Evolutionary conservation across 306 rosid genomes (phyloP), one percentile per base, ranked within the genome.

Genomic region (Corylus americana): DNA sequence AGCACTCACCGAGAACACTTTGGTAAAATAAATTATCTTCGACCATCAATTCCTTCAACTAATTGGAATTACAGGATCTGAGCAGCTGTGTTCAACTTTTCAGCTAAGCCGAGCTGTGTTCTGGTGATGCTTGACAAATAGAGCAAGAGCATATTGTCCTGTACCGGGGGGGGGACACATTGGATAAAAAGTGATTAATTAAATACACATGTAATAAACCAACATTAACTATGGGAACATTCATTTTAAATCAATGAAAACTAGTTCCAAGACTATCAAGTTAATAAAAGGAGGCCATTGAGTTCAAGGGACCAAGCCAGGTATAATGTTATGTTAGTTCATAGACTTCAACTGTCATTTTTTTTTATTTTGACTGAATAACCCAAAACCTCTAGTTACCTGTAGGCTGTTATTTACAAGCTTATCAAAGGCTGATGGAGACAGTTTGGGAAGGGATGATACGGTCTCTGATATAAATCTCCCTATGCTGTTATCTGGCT

Each of bases 71-170:
- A 94, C 93, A 94, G 91, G 81, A 92, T 83, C 85, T 94, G 97
- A 44, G 98, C 98, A 55, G 98, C 97, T 0, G 98, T 92, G 88
- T 92, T 94, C 91, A 94, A 82, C 82, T 92, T 94, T 75, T 94
- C 98, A 3, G 97, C 98, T 78, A 92, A 81, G 86, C 91, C 77
- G 61, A 94, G 90, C 79, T 91, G 93, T 66, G 98, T 92, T 84
- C 98, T 87, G 55, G 98, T 91, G 83, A 94, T 90, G 82, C 97
- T 94, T 27, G 98, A 92, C 77, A 94, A 83, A 83, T 94, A 94
- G 55, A 94, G 82, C 89, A 88, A 82, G 72, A 94, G 90, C 96
- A 94, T 77, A 76, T 92, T 88, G 84, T 94, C 98, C 98, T 94
- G 89, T 42, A 83, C 66, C 3, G 17, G 6, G 62, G 11, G 11